A percentile compares a stretch with the other conserved stretches of the same genome.
Evolutionary conservation across 257 asterid species (phyloP).

Genomic region (Petunia secreta): DNA sequence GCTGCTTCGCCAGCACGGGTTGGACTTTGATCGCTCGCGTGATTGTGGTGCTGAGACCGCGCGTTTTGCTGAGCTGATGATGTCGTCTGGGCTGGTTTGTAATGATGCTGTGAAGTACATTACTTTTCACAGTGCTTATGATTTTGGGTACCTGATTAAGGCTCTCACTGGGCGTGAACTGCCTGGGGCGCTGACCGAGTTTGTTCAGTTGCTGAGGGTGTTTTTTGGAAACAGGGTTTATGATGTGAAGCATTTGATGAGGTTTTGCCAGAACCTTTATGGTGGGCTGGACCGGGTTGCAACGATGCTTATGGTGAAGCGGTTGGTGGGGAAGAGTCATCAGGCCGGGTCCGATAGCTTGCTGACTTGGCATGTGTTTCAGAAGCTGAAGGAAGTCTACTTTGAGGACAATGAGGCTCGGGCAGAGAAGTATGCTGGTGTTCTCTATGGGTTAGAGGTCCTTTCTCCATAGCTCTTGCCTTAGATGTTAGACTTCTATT

Average conservation of each 20-base stretch:
- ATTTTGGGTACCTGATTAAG: slow-evolving; percentile 76
- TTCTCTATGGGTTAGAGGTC: slow-evolving; percentile 84
- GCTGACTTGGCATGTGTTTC: slow-evolving; percentile 73
- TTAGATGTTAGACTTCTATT: slow-evolving; percentile 38
- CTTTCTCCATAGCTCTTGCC: slow-evolving; percentile 38
- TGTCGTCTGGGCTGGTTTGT: slow-evolving; percentile 72
- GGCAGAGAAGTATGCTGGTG: slow-evolving; percentile 62
- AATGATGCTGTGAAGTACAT: slow-evolving; percentile 57
- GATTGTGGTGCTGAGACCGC: slow-evolving; percentile 48
- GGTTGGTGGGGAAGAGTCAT: slow-evolving; percentile 71
- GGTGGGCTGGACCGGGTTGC: slow-evolving; percentile 87
- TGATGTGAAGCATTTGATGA: slow-evolving; percentile 78
- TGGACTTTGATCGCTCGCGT: slow-evolving; percentile 49
- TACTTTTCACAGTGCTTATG: slow-evolving; percentile 77
- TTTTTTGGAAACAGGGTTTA: slow-evolving; percentile 69
- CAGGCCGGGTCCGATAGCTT: slow-evolving; percentile 94
- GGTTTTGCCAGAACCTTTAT: slow-evolving; percentile 58
- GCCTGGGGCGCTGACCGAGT: slow-evolving; percentile 52
- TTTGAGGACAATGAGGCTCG: slow-evolving; percentile 47
- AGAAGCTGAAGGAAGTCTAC: slow-evolving; percentile 55
- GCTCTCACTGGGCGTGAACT: slow-evolving; percentile 58
- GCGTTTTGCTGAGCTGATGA: slow-evolving; percentile 65
- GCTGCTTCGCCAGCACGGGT: slow-evolving; percentile 66
- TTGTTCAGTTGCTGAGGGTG: slow-evolving; percentile 53
- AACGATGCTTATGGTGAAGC: slow-evolving; percentile 47